These are phyloP conservation scores for Dovyalis caffra DNA, from an alignment of 345 rosid species.

Conservation along the genomic window DNA sequence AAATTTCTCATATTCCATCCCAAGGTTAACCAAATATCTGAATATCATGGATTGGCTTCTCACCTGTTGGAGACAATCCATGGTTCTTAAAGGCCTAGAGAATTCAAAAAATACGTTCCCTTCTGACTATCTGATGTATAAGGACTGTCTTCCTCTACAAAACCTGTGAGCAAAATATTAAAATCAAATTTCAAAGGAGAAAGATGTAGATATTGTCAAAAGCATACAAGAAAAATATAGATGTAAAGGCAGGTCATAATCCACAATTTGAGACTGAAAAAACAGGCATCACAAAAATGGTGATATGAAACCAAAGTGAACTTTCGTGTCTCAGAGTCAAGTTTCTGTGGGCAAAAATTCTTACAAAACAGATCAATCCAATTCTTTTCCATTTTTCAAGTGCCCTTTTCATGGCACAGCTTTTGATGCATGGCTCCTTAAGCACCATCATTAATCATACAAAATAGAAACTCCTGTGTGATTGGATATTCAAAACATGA, in stretches of 20 bases:
- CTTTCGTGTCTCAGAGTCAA: neutral
- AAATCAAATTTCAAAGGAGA: neutral
- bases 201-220: neutral
- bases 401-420: neutral
- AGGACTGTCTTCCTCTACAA: constrained; percentile 87
- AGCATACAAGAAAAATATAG: neutral
- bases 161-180: constrained; percentile 42
- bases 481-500: constrained; percentile 2
- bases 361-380: neutral
- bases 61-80: constrained; percentile 92
- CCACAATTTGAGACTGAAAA: neutral
- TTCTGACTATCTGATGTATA: constrained; percentile 60
- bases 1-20: neutral
- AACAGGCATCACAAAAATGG: neutral
- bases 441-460: neutral
- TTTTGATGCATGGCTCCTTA: neutral
- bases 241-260: neutral
- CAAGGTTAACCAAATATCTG: constrained; percentile 11
- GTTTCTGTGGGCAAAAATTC: neutral
- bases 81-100: constrained; percentile 88
- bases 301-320: constrained; percentile 8
- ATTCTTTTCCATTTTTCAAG: neutral
- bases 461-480: neutral
- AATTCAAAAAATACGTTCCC: constrained; percentile 87
- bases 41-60: constrained; percentile 21